These are phyloP conservation scores for Penicillium roqueforti DNA, from an alignment of 495 filamentous ascomycete species.

Conservation along the genomic window DNA sequence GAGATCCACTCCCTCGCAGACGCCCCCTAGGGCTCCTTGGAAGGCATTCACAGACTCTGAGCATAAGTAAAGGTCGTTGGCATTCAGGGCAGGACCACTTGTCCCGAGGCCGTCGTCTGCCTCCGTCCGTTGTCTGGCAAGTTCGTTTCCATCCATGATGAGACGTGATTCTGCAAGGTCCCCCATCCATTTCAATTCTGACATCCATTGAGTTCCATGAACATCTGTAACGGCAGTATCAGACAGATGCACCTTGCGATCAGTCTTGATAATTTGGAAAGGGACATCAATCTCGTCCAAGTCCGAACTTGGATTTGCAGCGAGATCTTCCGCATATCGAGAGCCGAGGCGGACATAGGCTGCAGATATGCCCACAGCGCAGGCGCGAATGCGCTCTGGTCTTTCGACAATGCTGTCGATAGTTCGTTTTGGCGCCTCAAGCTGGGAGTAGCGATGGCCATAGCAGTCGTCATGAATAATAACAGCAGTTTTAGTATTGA, in stretches of 20 bases:
- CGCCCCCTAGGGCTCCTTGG: constrained; percentile 82
- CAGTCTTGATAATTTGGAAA: constrained; percentile 76
- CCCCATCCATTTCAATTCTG: constrained; percentile 82
- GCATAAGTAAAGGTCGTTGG: constrained; percentile 76
- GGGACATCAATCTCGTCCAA: constrained; percentile 50
- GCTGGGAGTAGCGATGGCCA: constrained; percentile 81
- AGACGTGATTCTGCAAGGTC: constrained; percentile 69
- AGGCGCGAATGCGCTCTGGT: constrained; percentile 86
- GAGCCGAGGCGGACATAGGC: constrained; percentile 85
- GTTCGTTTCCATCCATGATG: constrained; percentile 67
- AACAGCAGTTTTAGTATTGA: constrained; percentile 65
- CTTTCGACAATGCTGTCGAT: constrained; percentile 81
- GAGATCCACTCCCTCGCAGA: constrained; percentile 85
- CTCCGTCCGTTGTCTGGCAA: constrained; percentile 55
- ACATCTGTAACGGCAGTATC: constrained; percentile 74
- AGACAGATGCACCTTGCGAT: constrained; percentile 56
- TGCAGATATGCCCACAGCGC: constrained; percentile 72
- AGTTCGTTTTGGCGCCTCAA: constrained; percentile 60
- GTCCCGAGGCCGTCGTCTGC: constrained; percentile 37
- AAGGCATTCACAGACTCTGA: constrained; percentile 79
- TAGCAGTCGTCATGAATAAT: constrained; percentile 92
- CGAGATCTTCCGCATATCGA: constrained; percentile 68
- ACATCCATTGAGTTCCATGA: constrained; percentile 86
- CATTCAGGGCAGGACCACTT: constrained; percentile 58
- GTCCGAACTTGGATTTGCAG: constrained; percentile 56